Evolutionary conservation across 169 alveolate genomes (phyloP).

Genomic region (Eimeria necatrix): DNA sequence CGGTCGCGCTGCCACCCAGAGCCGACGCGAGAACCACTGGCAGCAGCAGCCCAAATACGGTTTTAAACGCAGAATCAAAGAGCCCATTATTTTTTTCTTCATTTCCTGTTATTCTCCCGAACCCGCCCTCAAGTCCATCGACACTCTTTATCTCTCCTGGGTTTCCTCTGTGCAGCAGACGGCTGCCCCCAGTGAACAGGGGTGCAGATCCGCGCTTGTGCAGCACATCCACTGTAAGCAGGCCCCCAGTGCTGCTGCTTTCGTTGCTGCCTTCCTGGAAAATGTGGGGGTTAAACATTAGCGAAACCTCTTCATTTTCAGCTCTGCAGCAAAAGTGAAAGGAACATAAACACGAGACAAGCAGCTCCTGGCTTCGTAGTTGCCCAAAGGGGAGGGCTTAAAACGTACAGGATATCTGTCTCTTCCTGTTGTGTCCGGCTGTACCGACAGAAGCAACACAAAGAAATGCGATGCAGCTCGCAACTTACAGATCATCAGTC

Average conservation of each 20-base stretch:
- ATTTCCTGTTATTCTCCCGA: neutral
- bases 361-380: no score
- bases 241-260: neutral
- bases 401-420: no score
- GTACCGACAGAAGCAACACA: no score
- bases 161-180: conserved; percentile 18
- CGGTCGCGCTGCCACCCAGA: neutral
- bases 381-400: no score
- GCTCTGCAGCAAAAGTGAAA: neutral
- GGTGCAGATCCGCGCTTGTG: neutral
- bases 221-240: neutral
- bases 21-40: conserved; percentile 16
- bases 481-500: neutral
- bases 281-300: neutral
- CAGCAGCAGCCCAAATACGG: neutral
- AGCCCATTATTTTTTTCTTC: neutral
- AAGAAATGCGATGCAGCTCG: no score
- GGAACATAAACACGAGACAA: no score
- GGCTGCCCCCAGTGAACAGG: neutral
- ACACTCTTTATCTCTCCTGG: neutral
- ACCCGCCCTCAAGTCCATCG: neutral
- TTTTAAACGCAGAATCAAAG: neutral
- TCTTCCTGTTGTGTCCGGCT: no score
- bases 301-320: neutral
- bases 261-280: neutral